A percentile compares a stretch with the other conserved stretches of the same genome.
phyloP scores from a whole-genome alignment of 129 eudicot species.

The Arctium lappa region DNA sequence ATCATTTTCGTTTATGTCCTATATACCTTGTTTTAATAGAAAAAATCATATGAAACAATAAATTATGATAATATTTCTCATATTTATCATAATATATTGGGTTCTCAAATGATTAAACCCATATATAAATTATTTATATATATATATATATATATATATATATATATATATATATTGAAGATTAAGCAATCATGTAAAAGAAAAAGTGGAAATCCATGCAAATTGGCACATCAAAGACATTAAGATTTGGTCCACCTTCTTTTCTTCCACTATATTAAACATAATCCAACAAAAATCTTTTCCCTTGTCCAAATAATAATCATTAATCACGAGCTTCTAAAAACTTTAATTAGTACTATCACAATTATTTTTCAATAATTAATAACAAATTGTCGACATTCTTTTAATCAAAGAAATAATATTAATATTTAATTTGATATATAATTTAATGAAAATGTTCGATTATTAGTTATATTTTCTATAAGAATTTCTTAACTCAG shows the following conservation, averaged over 20 bases:
- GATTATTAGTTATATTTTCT: not conserved
- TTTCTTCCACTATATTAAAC: slow-evolving; percentile 21
- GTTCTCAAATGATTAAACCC: too few relatives aligned
- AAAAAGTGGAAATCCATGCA: slow-evolving; percentile 1
- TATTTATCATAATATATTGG: too few relatives aligned
- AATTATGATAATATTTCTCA: too few relatives aligned
- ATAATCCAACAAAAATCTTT: slow-evolving; percentile 25
- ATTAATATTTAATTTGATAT: not conserved
- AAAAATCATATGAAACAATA: too few relatives aligned
- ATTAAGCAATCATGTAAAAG: not conserved
- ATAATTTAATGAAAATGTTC: not conserved
- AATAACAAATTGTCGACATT: not conserved
- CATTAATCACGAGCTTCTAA: not conserved
- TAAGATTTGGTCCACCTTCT: slow-evolving; percentile 17
- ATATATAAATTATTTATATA: too few relatives aligned
- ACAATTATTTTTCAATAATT: not conserved
- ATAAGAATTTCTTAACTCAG: not conserved
- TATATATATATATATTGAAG: not conserved
- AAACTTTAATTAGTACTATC: not conserved
- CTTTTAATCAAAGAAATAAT: too few relatives aligned
- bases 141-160: too few relatives aligned
- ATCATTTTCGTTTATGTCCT: too few relatives aligned
- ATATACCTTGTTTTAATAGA: too few relatives aligned
- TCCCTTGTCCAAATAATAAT: not conserved
- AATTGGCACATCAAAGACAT: slow-evolving; percentile 3